Evolutionary conservation across 208 protist genomes (phyloP), one percentile per base, ranked within the genome.

Genomic region (Leishmania martiniquensis): DNA sequence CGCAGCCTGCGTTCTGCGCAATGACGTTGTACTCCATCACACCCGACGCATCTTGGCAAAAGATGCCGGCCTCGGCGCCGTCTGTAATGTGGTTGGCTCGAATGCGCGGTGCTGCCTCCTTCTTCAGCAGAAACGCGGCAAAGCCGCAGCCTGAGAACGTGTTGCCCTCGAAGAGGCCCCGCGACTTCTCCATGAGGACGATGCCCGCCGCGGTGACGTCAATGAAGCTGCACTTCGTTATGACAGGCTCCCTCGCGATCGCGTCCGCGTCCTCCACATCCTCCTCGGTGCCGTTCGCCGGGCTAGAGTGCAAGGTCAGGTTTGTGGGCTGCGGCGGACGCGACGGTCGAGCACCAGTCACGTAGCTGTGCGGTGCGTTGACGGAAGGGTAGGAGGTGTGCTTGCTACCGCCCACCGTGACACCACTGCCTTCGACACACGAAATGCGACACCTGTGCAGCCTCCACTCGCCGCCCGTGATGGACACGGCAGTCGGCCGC

Each of bases 21-120:
- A 98, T 93, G 60, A 88, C 81, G 83, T 96, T 98, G 75, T 89
- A 80, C 82, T 97, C 89, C 22, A 98, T 89, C 29, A 87, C 75
- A 55, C 93, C 93, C 32, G 69, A 80, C 22, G 84, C 83, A 76
- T 98, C 91, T 55, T 97, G 92, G 78, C 90, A 96, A 74, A 96
- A 95, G 67, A 98, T 92, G 75, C 93, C 94, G 17, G 90, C 96
- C 68, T 96, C 89, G 13, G 75, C 69, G 37, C 91, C 85, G 67
- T 96, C 89, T 1, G 77, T 85, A 68, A 98, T 91, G 80, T 86
- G 75, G 84, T 97, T 97, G 32, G 85, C 77, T 1, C 76, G 73
- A 63, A 98, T 77, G 29, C 79, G 76, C 22, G 93, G 86, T 34
- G 84, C 77, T 68, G 82, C 73, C 39, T 90, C 85, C 55, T 85